Conservation (phyloP, 768 basidiomycete genomes). For the Naganishia vishniacii region DNA sequence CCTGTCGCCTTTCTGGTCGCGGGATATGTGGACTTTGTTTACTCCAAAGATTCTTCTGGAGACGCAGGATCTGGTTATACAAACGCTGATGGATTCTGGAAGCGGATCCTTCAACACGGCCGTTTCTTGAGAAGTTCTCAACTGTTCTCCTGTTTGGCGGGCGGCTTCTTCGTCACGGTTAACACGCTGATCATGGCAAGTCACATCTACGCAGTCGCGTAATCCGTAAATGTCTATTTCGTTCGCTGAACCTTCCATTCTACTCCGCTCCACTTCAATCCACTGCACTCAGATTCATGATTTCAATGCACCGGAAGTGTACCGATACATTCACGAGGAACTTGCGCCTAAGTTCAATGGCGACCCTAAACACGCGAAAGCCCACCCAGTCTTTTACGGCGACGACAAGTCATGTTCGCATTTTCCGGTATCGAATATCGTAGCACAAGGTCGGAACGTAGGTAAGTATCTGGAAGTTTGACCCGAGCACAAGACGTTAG, state of each 20-base stretch:
- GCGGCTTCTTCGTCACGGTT: neutral
- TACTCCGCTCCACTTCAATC: too few relatives aligned
- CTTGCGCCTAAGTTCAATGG: neutral
- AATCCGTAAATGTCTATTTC: too few relatives aligned
- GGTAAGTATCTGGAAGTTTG: neutral
- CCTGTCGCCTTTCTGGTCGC: too few relatives aligned
- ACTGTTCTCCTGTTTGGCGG: neutral
- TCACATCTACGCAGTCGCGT: too few relatives aligned
- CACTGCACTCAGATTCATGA: conserved; percentile 14
- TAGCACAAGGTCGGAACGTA: neutral
- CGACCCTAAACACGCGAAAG: neutral
- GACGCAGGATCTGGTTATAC: too few relatives aligned
- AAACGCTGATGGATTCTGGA: too few relatives aligned
- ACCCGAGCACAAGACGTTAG: too few relatives aligned
- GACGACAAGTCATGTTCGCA: neutral
- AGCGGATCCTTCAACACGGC: neutral
- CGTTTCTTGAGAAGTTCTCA: neutral
- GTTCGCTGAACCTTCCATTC: neutral
- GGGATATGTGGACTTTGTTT: too few relatives aligned
- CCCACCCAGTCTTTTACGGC: neutral
- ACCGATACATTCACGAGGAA: neutral
- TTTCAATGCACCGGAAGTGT: neutral
- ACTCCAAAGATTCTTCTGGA: too few relatives aligned
- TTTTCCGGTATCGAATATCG: neutral
- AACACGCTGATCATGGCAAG: conserved; percentile 1